phyloP scores from a whole-genome alignment of 2,329 filamentous ascomycete genomes.

The Chaetomiaceae sp. region DNA sequence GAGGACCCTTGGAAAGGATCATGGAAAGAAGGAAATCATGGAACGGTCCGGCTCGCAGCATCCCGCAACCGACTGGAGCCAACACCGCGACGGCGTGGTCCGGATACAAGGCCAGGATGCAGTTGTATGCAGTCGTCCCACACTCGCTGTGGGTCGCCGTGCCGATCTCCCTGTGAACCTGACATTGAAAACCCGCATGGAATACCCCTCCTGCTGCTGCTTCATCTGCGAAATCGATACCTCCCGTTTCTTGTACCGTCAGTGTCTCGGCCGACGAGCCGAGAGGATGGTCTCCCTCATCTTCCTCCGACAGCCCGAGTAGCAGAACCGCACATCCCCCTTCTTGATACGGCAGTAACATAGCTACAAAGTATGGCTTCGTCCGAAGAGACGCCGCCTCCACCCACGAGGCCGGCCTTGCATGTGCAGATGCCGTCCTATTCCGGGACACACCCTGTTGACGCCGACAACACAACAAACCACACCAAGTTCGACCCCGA shows the following conservation, averaged over 20 bases:
- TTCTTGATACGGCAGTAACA: constrained; percentile 7
- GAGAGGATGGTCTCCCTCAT: too few relatives aligned
- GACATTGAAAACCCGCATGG: constrained; percentile 1
- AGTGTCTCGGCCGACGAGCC: too few relatives aligned
- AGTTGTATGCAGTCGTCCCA: constrained; percentile 14
- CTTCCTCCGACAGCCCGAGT: not conserved
- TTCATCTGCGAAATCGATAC: not conserved
- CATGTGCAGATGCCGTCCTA: constrained; percentile 22
- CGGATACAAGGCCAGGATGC: constrained; percentile 5
- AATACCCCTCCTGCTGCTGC: too few relatives aligned
- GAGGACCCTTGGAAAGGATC: not conserved
- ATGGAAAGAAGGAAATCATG: not conserved
- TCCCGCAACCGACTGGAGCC: constrained; percentile 10
- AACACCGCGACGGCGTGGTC: constrained; percentile 10
- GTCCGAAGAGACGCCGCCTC: constrained; percentile 6
- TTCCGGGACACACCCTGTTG: constrained; percentile 6
- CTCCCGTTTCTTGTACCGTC: not conserved
- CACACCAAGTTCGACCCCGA: constrained; percentile 13
- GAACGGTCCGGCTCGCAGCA: not conserved
- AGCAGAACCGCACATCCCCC: not conserved
- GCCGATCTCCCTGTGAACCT: constrained; percentile 11
- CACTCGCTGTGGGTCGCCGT: constrained; percentile 12
- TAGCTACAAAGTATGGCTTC: too few relatives aligned
- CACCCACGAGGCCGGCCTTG: constrained; percentile 14
- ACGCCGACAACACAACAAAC: constrained; percentile 8